These are phyloP conservation scores for Rhynchospora breviuscula DNA, from an alignment of 176 grass and related monocot genomes.

Conservation along the genomic window DNA sequence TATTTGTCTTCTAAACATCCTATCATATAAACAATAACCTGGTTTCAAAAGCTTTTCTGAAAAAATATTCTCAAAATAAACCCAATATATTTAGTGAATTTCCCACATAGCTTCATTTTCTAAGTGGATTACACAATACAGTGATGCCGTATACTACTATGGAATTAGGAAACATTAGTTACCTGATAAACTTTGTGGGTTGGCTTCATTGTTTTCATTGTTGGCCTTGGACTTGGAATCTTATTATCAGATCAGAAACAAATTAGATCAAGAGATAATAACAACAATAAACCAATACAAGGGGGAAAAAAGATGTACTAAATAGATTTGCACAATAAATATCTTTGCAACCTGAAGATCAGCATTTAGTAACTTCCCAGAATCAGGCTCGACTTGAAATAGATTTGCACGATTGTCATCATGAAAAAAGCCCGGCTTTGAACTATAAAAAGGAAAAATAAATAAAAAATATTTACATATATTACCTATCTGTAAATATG, in stretches of 20 bases:
- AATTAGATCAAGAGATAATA: slow-evolving; percentile 24
- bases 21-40: background rate
- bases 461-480: background rate
- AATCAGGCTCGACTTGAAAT: slow-evolving; percentile 96
- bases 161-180: slow-evolving; percentile 14
- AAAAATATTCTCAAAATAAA: background rate
- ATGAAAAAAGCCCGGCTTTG: slow-evolving; percentile 91
- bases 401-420: slow-evolving; percentile 83
- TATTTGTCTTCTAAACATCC: slow-evolving; percentile 1
- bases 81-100: background rate
- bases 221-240: slow-evolving; percentile 65
- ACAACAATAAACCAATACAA: slow-evolving; percentile 22
- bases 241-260: slow-evolving; percentile 24
- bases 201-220: slow-evolving; percentile 32
- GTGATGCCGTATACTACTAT: background rate
- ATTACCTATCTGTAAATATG: background rate
- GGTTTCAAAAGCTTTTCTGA: background rate
- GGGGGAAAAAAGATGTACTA: background rate
- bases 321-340: background rate
- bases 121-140: background rate
- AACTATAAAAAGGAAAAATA: slow-evolving; percentile 44
- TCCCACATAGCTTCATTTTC: background rate
- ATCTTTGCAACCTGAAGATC: slow-evolving; percentile 62
- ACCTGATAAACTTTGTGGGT: slow-evolving; percentile 90
- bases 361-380: slow-evolving; percentile 94